These are phyloP conservation scores for Acanthamoeba healyi DNA, from an alignment of 208 protist species.

Conservation along the genomic window DNA sequence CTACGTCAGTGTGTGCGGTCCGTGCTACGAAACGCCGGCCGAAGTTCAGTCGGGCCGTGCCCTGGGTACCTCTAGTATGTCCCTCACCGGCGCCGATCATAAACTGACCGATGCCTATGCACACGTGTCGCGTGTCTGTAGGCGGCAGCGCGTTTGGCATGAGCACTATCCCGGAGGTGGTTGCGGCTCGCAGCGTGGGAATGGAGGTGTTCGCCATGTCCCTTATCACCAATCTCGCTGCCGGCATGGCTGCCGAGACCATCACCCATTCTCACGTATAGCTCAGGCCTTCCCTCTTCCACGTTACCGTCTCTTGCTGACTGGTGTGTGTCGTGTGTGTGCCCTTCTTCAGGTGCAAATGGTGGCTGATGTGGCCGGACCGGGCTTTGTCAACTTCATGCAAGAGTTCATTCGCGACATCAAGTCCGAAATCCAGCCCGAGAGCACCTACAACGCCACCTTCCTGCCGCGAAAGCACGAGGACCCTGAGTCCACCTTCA, in stretches of 20 bases:
- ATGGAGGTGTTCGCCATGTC: constrained; percentile 81
- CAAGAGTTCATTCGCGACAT: constrained; percentile 65
- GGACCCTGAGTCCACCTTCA: background rate
- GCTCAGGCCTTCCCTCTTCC: background rate
- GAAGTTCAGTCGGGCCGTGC: constrained; percentile 71
- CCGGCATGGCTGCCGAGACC: constrained; percentile 74
- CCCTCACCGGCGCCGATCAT: no score
- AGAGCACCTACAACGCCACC: background rate
- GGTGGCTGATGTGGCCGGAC: constrained; percentile 60
- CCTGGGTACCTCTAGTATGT: background rate
- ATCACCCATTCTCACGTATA: constrained; percentile 74
- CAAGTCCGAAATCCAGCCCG: background rate
- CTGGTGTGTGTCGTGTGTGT: background rate
- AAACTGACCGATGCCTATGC: no score
- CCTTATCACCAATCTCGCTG: constrained; percentile 81
- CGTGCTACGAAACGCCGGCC: constrained; percentile 74
- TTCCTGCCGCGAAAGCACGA: constrained; percentile 34
- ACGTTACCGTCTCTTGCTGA: background rate
- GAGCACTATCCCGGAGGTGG: constrained; percentile 77
- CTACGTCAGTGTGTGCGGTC: constrained; percentile 69
- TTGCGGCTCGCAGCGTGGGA: constrained; percentile 45
- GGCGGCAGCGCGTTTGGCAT: constrained; percentile 76
- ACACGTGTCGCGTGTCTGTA: background rate
- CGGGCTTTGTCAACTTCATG: constrained; percentile 75
- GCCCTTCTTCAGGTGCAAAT: constrained; percentile 21